Evolutionary conservation across 768 basidiomycete genomes (phyloP), one percentile per base, ranked within the genome.

Genomic region (Kwoniella sp.): DNA sequence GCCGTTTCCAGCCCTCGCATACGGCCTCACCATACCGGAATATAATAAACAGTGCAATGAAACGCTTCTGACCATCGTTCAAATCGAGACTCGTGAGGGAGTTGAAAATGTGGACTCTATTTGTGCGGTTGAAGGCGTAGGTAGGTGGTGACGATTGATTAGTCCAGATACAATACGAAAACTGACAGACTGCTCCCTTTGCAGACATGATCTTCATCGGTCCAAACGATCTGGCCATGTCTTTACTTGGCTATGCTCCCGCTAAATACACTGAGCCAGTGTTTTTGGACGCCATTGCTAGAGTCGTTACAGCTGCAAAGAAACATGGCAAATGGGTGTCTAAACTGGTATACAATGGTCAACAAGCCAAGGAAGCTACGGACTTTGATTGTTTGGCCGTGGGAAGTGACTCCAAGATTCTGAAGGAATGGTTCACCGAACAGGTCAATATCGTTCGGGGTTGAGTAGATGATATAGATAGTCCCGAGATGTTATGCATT

Each of bases 71-170:
- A 82, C 87, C 15, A 84, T 87, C 80, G 81, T 88, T 0, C 88
- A 90, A 77, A 88, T 90, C 58, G 88, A 89, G 77, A 88, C 83
- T 2, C 78, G 71, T 51, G 85, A 87, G 51, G 88, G 82, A 0
- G 83, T 88, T 2, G 71, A 85, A 51, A 88, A 88, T 59, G 81
- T 86, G 3, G 82, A 85, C 17, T 83, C 83, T 55, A 89, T 90
- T 57, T 85, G 84, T n/a, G 77, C 80, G 2, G 86, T 88, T 1
- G 85, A 85, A 25, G 88, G 88, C 1, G 82, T 89, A 72, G 83
- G 33, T 33, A 13, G 13, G 33, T 33, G 33, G 13, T 33, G 33
- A 6, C 13, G 33, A 33, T n/a, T n/a, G n/a, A n/a, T n/a, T n/a
- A n/a, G n/a, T n/a, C n/a, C n/a, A n/a, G n/a, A n/a, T n/a, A n/a